These are phyloP conservation scores for Pichia sp. DNA, from an alignment of 1,139 yeast species.

Conservation along the genomic window DNA sequence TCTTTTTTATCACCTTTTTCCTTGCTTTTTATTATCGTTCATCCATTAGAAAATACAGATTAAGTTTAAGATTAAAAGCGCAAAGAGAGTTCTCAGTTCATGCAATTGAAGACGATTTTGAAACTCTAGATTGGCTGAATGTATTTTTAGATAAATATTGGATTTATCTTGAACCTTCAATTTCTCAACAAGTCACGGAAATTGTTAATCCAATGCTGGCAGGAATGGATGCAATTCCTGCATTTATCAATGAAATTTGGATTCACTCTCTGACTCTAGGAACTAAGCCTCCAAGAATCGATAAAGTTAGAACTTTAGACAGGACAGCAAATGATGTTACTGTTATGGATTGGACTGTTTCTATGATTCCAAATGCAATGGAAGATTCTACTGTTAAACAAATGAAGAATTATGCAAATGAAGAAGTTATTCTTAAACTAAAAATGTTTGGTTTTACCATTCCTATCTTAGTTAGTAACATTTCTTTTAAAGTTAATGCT, in stretches of 20 bases:
- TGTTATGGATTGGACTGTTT: constrained; percentile 91
- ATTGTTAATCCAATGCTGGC: constrained; percentile 81
- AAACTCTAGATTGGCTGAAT: constrained; percentile 93
- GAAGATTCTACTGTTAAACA: constrained; percentile 83
- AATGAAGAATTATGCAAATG: constrained; percentile 74
- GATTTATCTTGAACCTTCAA: constrained; percentile 85
- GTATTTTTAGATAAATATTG: constrained; percentile 84
- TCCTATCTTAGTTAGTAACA: constrained; percentile 57
- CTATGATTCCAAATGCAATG: constrained; percentile 85
- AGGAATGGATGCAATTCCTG: constrained; percentile 65
- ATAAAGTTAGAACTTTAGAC: constrained; percentile 78
- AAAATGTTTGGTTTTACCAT: constrained; percentile 60
- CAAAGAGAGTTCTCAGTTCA: constrained; percentile 80
- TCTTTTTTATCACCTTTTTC: constrained; percentile 60
- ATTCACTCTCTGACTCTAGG: constrained; percentile 87
- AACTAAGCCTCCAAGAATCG: constrained; percentile 90
- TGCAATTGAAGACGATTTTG: constrained; percentile 80
- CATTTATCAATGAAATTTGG: constrained; percentile 75
- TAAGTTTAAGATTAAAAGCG: constrained; percentile 65
- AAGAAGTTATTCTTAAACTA: constrained; percentile 64
- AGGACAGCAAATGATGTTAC: constrained; percentile 88
- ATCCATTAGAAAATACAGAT: constrained; percentile 74
- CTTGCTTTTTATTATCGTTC: constrained; percentile 71
- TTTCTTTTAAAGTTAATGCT: constrained; percentile 59
- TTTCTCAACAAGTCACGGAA: constrained; percentile 77